Evolutionary conservation across 1,284 basidiomycete genomes (phyloP), one percentile per base, ranked within the genome.

Genomic region (Ganoderma sp.): DNA sequence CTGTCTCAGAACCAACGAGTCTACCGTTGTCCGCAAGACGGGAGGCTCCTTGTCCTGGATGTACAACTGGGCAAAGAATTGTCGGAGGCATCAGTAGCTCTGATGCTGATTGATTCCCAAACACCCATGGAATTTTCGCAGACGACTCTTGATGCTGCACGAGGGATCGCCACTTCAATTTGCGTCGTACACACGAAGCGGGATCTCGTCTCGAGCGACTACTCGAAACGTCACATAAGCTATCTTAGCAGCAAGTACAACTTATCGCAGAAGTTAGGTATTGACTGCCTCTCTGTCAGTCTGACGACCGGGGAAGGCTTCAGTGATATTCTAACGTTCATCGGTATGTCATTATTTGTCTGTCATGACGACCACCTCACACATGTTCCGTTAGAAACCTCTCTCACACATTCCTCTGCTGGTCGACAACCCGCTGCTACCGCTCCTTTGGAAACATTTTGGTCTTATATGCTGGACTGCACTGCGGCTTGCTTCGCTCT

Each of bases 401-500:
- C n/a, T 48, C 32, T 22, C 14, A 41, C 41, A 22, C 17, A 37
- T 1, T 48, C 61, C 22, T 14, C 14, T 61, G 19, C 37, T 32
- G 3, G 15, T 41, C 12, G 3, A 22, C 22, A 15, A 19, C 12
- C 19, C 32, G 39, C 1, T 45, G 6, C 15, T 15, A 34, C 1
- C 3, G 5, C 28, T 3, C 37, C 0, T 19, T 32, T 34, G 4
- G 2, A 22, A 34, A n/a, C 19, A 1, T 17, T 43, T 14, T 10
- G 37, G 17, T 15, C 32, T 9, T 56, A 59, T 37, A 1, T 57
- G 2, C 1, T 68, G 8, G 56, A 69, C 45, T 69, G 64, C 59
- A 43, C 66, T 8, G 64, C 67, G 0, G 58, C 61, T 15, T 63
- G 59, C 42, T 69, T 65, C 43, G 64, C 64, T 4, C 52, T 68